Percentiles rank a stretch among this genome's conserved stretches.
Conservation (phyloP, 257 asterid species). For the Scutellaria baicalensis region DNA sequence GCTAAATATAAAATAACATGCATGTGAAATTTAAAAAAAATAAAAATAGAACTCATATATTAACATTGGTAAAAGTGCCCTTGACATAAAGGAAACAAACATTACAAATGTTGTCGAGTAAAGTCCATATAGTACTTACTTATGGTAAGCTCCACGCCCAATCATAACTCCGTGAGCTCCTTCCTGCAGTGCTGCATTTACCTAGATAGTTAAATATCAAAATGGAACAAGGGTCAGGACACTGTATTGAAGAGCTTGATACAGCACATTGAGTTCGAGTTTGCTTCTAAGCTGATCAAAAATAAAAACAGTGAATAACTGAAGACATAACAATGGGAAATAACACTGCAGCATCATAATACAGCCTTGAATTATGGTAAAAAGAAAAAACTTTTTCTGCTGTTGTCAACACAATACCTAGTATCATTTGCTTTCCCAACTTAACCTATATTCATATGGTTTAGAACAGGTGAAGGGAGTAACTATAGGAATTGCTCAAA, state of each 20-base stretch:
- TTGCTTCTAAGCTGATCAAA: not conserved
- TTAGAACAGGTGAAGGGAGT: no score
- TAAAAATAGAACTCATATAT: not conserved
- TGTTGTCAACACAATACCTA: not conserved
- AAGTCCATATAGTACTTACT: constrained; percentile 34
- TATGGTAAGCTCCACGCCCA: constrained; percentile 82
- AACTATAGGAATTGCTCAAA: no score
- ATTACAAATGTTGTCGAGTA: not conserved
- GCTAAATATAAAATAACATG: no score
- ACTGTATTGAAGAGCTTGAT: constrained; percentile 9
- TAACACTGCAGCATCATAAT: not conserved
- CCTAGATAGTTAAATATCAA: constrained; percentile 31
- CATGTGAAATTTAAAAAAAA: no score
- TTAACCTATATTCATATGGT: no score
- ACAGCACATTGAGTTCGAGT: not conserved
- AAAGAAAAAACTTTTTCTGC: not conserved
- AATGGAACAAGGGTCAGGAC: constrained; percentile 3
- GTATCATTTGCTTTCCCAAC: not conserved
- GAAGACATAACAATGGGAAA: not conserved
- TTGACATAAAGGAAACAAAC: not conserved
- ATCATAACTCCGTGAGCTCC: constrained; percentile 97
- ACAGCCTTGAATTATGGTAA: not conserved
- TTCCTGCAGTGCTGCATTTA: constrained; percentile 65
- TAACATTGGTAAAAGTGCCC: not conserved
- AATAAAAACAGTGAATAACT: not conserved